Conservation (phyloP, 768 basidiomycete species). For the Mycena floridula region DNA sequence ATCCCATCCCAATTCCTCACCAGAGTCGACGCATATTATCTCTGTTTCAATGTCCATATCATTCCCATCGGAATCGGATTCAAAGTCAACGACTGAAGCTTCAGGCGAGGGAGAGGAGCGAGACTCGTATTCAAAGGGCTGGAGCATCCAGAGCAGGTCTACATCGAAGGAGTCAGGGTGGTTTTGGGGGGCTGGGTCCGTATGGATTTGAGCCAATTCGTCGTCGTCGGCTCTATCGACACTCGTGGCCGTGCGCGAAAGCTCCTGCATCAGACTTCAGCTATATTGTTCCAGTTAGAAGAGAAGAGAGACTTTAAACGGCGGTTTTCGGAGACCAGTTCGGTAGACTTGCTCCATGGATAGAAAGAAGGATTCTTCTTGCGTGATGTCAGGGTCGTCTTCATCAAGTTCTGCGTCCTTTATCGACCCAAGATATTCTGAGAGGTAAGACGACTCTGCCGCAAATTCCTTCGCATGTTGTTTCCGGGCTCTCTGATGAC, state of each 20-base stretch:
- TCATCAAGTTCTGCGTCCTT: constrained; percentile 6
- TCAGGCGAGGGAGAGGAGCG: too few relatives aligned
- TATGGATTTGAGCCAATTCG: constrained; percentile 10
- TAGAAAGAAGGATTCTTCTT: constrained; percentile 31
- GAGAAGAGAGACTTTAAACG: constrained; percentile 37
- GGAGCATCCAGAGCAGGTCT: too few relatives aligned
- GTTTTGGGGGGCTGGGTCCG: background rate
- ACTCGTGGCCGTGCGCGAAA: too few relatives aligned
- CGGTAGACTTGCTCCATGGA: constrained; percentile 40
- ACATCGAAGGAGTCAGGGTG: background rate
- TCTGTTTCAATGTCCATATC: too few relatives aligned
- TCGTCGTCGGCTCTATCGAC: constrained; percentile 12
- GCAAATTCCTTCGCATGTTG: constrained; percentile 1
- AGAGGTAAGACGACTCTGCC: constrained; percentile 20
- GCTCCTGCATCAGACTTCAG: too few relatives aligned
- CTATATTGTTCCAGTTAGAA: too few relatives aligned
- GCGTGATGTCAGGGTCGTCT: constrained; percentile 14
- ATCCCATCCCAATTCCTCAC: background rate
- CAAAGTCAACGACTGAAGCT: background rate
- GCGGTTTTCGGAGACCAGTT: constrained; percentile 30
- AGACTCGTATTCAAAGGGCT: too few relatives aligned
- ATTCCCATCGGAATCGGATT: background rate
- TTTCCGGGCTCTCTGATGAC: background rate
- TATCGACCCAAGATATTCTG: constrained; percentile 16
- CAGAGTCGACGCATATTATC: too few relatives aligned